These are phyloP conservation scores for Corymbia maculata DNA, from an alignment of 345 rosid genomes.

Conservation along the genomic window DNA sequence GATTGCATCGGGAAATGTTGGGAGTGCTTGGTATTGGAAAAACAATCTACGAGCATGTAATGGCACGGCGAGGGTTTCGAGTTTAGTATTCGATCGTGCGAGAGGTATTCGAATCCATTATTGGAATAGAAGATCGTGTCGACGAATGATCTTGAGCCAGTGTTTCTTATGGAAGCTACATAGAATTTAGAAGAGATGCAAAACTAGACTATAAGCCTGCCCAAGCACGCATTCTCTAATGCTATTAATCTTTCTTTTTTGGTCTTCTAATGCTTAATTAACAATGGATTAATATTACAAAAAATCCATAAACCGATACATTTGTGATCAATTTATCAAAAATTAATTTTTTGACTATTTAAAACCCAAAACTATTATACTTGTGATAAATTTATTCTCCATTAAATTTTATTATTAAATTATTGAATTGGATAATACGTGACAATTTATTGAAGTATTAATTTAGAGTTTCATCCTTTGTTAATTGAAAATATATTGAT, in stretches of 20 bases:
- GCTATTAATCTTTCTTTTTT: background rate
- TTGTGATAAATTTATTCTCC: too few relatives aligned
- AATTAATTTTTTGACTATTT: too few relatives aligned
- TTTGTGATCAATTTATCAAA: too few relatives aligned
- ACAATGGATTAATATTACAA: too few relatives aligned
- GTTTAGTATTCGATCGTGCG: background rate
- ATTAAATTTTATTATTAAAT: too few relatives aligned
- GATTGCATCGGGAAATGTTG: background rate
- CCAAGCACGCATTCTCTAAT: background rate
- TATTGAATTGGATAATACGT: too few relatives aligned
- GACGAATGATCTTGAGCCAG: background rate
- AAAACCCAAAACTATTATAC: too few relatives aligned
- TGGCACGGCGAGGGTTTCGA: background rate
- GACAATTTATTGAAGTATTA: too few relatives aligned
- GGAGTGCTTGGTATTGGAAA: background rate
- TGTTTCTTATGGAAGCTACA: background rate
- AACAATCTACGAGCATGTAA: background rate
- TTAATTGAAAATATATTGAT: too few relatives aligned
- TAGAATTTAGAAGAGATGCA: background rate
- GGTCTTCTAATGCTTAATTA: too few relatives aligned
- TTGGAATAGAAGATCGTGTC: fast-evolving
- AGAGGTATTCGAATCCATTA: background rate
- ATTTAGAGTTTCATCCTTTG: too few relatives aligned
- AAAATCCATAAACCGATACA: too few relatives aligned
- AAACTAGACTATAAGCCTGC: background rate